Evolutionary conservation across 1,139 yeast species (phyloP), one percentile per base, ranked within the genome.

Genomic region (Hansenula lynferdii): DNA sequence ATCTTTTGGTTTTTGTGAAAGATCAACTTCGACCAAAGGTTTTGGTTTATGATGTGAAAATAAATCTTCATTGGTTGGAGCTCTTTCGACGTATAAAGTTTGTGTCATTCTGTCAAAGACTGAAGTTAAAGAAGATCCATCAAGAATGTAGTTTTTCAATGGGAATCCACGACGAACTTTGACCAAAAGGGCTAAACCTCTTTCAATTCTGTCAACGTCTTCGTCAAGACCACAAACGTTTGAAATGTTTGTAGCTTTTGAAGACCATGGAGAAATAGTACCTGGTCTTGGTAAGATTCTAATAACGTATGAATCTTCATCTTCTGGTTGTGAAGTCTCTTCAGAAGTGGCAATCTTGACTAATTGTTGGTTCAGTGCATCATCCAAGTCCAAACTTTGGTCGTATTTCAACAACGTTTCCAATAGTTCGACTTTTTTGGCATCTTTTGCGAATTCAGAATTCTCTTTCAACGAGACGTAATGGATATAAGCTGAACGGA

Each of bases 261-360:
- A 90, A 15, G 97, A 87, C 99, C 99, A 94, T 25, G 98, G 98
- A 20, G 97, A 90, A 49, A 92, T 89, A 19, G 98, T 92, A 43
- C 98, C 98, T 9, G 92, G 72, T 62, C 98, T 79, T 34, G 99
- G 98, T 42, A 90, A 72, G 40, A 94, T 73, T 59, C 95, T 75
- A 38, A 92, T 65, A 51, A 89, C 66, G 47, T 77, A 75, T 27
- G 77, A 64, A 56, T 80, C 77, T 15, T 68, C 64, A 29, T 69
- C 79, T 40, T 75, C 58, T 16, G 56, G 45, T 2, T 53, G 38
- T n/a, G 47, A 31, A 23, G 50, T 35, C 24, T 49, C 47, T 31
- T 58, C 48, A 4, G 57, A 39, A 9, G 53, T 40, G 23, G 69
- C 64, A 18, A 70, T 64, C 28, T 70, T 68, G 31, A 69, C 62